phyloP scores from a whole-genome alignment of 108 stramenopile genomes.

The Nitzschia putrida region DNA sequence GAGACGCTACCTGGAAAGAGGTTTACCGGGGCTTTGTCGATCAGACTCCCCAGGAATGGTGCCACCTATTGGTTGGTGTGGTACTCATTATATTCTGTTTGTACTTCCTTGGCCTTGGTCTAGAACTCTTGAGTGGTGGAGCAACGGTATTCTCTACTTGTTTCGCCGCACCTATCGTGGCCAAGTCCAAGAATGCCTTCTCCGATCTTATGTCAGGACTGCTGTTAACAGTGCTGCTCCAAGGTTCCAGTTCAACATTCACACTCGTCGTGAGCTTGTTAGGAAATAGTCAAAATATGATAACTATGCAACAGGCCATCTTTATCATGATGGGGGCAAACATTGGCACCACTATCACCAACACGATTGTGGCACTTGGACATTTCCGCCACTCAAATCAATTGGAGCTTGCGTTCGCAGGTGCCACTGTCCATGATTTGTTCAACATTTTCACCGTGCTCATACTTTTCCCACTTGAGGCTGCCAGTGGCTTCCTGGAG shows the following conservation, averaged over 20 bases:
- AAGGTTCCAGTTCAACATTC: slow-evolving; percentile 84
- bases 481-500: slow-evolving; percentile 54
- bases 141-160: slow-evolving; percentile 84
- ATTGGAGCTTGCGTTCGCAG: slow-evolving; percentile 85
- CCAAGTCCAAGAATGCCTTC: slow-evolving; percentile 76
- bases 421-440: slow-evolving; percentile 90
- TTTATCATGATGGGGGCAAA: slow-evolving; percentile 92
- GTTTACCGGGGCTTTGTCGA: slow-evolving; percentile 66
- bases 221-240: slow-evolving; percentile 80
- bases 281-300: slow-evolving; percentile 42
- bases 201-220: slow-evolving; percentile 82
- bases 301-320: slow-evolving; percentile 67
- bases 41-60: slow-evolving; percentile 65
- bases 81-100: slow-evolving; percentile 70
- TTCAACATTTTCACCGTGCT: slow-evolving; percentile 84
- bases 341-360: slow-evolving; percentile 82
- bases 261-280: slow-evolving; percentile 83
- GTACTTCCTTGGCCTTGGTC: slow-evolving; percentile 83
- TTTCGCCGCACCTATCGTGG: slow-evolving; percentile 73
- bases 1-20: slow-evolving; percentile 76
- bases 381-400: slow-evolving; percentile 80
- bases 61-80: slow-evolving; percentile 49
- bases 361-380: slow-evolving; percentile 85
- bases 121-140: slow-evolving; percentile 71
- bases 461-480: slow-evolving; percentile 79